Evolutionary conservation across 441 rosid genomes (phyloP), one percentile per base, ranked within the genome.

Genomic region (Gossypium davidsonii): DNA sequence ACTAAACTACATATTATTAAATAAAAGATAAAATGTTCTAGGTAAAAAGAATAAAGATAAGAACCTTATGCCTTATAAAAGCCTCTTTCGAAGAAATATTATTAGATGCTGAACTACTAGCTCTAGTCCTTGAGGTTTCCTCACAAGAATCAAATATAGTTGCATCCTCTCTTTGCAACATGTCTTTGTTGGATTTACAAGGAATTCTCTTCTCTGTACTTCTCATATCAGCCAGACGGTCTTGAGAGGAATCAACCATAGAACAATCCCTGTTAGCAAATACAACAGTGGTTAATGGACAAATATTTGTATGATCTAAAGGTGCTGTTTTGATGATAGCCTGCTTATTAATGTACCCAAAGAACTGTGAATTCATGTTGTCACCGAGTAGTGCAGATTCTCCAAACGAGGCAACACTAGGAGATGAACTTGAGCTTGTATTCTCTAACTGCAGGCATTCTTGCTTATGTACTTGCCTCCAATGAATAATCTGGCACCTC

Each of bases 401-500:
- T 63, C 81, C 84, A 72, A 74, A 68, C 73, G 78, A 62, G 56
- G 74, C 69, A 75, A 69, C 75, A 63, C 62, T 64, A 69, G 79
- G 84, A 74, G 86, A 82, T 60, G 88, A 80, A 69, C 81, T 49
- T 64, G 87, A 76, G 72, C 82, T 77, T 59, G 82, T 59, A 74
- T 31, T 76, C 51, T 82, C 90, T 76, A 83, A 67, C 7, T 62
- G 86, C 59, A 79, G 80, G 81, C 97, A 92, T 74, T 90, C 94
- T 48, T 87, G 84, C 78, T 81, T 87, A 71, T 92, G 97, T 59
- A 79, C 83, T 85, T 82, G 79, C 87, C 96, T 90, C 97, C 97
- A 92, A 75, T 92, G 97, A 83, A 88, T 80, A 83, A 92, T 88
- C 79, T 92, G 97, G 77, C 96, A 92, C 82, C 83, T 87, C 23